phyloP scores from a whole-genome alignment of 2,329 filamentous ascomycete species.

The Trichoderma harzianum region DNA sequence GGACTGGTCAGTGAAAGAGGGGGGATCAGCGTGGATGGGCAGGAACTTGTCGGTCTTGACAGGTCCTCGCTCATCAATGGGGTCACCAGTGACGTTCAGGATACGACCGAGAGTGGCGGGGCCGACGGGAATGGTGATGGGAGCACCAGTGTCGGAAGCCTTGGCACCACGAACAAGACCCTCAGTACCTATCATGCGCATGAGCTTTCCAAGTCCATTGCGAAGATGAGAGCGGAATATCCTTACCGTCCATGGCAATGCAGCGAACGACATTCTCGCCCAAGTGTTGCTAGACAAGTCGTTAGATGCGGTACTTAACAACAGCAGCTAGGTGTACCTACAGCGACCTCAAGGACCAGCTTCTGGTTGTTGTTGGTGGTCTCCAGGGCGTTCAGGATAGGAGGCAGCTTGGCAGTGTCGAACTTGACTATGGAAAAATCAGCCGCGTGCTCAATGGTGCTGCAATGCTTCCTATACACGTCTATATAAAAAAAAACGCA shows the following conservation, averaged over 20 bases:
- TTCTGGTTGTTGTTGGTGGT: constrained; percentile 90
- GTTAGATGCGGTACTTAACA: constrained; percentile 35
- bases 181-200: constrained; percentile 75
- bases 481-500: constrained; percentile 8
- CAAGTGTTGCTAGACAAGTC: constrained; percentile 80
- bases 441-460: constrained; percentile 20
- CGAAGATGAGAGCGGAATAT: constrained; percentile 17
- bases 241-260: constrained; percentile 99
- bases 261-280: constrained; percentile 98
- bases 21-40: constrained; percentile 93
- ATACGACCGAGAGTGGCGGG: constrained; percentile 93
- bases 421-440: constrained; percentile 75
- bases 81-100: constrained; percentile 99
- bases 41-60: constrained; percentile 87
- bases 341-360: constrained; percentile 92
- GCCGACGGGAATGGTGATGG: constrained; percentile 96
- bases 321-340: constrained; percentile 48
- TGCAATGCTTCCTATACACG: not conserved
- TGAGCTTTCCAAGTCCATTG: not conserved
- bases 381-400: constrained; percentile 96
- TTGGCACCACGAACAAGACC: constrained; percentile 93
- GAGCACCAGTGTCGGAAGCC: constrained; percentile 83
- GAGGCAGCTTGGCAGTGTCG: constrained; percentile 85
- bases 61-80: constrained; percentile 98
- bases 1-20: constrained; percentile 90